phyloP scores from a whole-genome alignment of 306 rosid genomes.

The Ochetophila trinervis region DNA sequence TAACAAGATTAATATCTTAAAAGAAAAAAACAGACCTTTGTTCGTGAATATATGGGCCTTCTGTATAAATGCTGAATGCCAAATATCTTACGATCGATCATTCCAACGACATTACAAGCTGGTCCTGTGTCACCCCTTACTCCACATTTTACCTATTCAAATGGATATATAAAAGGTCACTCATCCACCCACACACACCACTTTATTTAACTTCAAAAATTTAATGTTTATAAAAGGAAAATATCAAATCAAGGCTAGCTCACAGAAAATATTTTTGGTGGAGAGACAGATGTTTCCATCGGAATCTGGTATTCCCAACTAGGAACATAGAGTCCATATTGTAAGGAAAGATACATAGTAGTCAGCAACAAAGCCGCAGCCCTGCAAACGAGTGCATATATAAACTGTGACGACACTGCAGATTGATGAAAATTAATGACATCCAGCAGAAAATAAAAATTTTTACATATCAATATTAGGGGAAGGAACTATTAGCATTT shows the following conservation, averaged over 20 bases:
- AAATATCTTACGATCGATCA: slow-evolving; percentile 3
- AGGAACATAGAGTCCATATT: slow-evolving; percentile 75
- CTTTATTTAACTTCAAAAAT: no score
- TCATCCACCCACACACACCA: slow-evolving; percentile 7
- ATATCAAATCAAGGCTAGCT: slow-evolving; percentile 26
- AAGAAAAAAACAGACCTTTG: slow-evolving; percentile 40
- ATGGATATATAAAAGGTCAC: neutral
- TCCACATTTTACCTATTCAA: slow-evolving; percentile 81
- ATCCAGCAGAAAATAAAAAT: no score
- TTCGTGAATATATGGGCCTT: slow-evolving; percentile 51
- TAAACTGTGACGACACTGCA: neutral
- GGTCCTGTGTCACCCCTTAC: slow-evolving; percentile 41
- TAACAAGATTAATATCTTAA: neutral
- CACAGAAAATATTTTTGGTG: slow-evolving; percentile 59
- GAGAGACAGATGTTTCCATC: slow-evolving; percentile 34
- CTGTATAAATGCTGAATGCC: slow-evolving; percentile 4
- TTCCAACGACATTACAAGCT: neutral
- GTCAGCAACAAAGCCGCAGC: slow-evolving; percentile 47
- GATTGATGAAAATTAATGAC: neutral
- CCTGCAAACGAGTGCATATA: slow-evolving; percentile 38
- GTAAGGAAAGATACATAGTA: slow-evolving; percentile 49
- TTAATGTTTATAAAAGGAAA: neutral
- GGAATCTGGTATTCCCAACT: slow-evolving; percentile 86
- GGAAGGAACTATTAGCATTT: no score
- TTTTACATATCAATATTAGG: no score